A percentile compares a stretch with the other conserved stretches of the same genome.
phyloP scores from a whole-genome alignment of 1,284 basidiomycete genomes.

The Cryptococcus hybrid region DNA sequence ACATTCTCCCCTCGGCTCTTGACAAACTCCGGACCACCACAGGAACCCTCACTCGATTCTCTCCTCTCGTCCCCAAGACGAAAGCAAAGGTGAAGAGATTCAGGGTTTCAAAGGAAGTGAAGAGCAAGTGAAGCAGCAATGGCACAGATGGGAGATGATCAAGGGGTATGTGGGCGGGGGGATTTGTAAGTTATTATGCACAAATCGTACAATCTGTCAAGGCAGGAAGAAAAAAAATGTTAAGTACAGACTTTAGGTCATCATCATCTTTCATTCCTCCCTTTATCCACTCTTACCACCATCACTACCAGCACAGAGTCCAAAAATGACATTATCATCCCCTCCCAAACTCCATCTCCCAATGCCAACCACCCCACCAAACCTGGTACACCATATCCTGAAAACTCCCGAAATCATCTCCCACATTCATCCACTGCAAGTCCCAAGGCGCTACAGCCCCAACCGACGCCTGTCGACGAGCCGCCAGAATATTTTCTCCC shows the following conservation, averaged over 20 bases:
- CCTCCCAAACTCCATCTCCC: too few species aligned
- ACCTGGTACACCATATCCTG: too few species aligned
- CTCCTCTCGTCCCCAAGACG: conserved; percentile 14
- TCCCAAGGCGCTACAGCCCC: conserved; percentile 14
- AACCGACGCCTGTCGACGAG: conserved; percentile 17
- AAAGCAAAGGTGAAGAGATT: too few species aligned
- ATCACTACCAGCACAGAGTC: too few species aligned
- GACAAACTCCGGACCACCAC: conserved; percentile 27
- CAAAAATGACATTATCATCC: too few species aligned
- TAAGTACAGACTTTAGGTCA: too few species aligned
- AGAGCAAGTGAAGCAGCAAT: neutral
- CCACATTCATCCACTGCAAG: neutral
- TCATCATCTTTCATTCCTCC: too few species aligned
- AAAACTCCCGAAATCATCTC: too few species aligned
- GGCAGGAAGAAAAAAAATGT: too few species aligned
- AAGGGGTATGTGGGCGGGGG: conserved; percentile 43
- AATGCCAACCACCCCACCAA: too few species aligned
- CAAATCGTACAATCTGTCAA: too few species aligned
- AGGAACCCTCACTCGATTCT: conserved; percentile 42
- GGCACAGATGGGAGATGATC: conserved; percentile 31
- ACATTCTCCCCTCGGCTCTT: conserved; percentile 28
- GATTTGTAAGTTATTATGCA: conserved; percentile 22
- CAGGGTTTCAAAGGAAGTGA: neutral
- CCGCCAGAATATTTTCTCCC: conserved; percentile 14
- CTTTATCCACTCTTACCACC: too few species aligned